phyloP scores from a whole-genome alignment of 306 rosid species.

The Cicer arietinum region DNA sequence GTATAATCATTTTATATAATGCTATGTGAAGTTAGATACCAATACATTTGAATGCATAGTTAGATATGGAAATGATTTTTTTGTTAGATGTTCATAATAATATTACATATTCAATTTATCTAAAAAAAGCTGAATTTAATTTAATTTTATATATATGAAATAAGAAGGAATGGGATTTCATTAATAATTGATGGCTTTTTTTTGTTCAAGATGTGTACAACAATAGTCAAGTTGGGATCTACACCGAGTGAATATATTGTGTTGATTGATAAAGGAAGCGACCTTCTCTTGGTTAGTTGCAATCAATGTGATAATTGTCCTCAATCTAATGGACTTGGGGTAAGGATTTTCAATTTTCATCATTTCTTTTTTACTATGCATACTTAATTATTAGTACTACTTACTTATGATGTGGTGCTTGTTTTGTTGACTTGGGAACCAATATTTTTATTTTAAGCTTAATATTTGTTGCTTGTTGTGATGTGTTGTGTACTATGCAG shows the following conservation, averaged over 20 bases:
- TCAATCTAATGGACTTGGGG: slow-evolving; percentile 84
- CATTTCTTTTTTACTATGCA: neutral
- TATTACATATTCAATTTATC: too few relatives aligned
- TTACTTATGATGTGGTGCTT: slow-evolving; percentile 8
- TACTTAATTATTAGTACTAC: neutral
- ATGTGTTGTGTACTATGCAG: slow-evolving; percentile 57
- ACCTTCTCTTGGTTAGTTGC: slow-evolving; percentile 91
- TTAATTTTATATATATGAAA: too few relatives aligned
- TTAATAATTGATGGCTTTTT: slow-evolving; percentile 37
- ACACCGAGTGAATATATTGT: too few relatives aligned
- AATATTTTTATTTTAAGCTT: slow-evolving; percentile 26
- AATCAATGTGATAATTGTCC: slow-evolving; percentile 87
- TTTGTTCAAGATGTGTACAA: slow-evolving; percentile 75
- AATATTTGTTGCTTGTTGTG: slow-evolving; percentile 25
- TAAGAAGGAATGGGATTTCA: too few relatives aligned
- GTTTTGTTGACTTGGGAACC: slow-evolving; percentile 18
- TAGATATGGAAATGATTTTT: too few relatives aligned
- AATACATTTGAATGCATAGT: too few relatives aligned
- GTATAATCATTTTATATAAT: too few relatives aligned
- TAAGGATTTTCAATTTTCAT: slow-evolving; percentile 43
- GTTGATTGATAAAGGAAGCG: slow-evolving; percentile 97
- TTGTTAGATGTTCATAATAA: too few relatives aligned
- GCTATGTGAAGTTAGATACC: too few relatives aligned
- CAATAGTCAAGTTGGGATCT: slow-evolving; percentile 87
- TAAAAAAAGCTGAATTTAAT: too few relatives aligned